Percentiles rank a stretch among this genome's conserved stretches.
Conservation (phyloP, 306 rosid species). For the Casuarina cunninghamiana region DNA sequence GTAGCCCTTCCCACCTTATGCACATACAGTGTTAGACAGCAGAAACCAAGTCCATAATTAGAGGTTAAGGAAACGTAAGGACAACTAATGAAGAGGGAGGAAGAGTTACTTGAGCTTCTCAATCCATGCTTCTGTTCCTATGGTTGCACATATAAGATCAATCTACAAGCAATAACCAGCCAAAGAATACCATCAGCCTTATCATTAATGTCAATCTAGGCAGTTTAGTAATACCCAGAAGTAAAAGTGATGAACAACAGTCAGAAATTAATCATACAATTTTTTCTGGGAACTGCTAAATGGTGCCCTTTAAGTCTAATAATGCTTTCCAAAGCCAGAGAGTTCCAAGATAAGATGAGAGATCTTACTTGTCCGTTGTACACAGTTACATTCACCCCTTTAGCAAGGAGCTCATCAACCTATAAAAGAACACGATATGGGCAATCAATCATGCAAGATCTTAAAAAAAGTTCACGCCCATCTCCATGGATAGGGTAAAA, state of each 20-base stretch:
- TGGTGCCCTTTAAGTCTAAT: not conserved
- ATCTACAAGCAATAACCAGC: constrained; percentile 43
- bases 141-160: constrained; percentile 87
- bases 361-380: constrained; percentile 84
- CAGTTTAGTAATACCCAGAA: too few species aligned
- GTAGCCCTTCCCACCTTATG: constrained; percentile 78
- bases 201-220: too few species aligned
- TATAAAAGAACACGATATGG: constrained; percentile 18
- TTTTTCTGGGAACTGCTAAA: not conserved
- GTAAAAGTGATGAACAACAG: not conserved
- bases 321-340: not conserved
- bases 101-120: constrained; percentile 63
- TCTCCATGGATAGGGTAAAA: not conserved
- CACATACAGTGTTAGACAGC: not conserved
- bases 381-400: constrained; percentile 80
- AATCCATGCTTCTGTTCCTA: constrained; percentile 88
- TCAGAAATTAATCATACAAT: not conserved
- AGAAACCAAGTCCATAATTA: not conserved
- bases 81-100: not conserved
- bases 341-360: not conserved
- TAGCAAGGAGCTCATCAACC: constrained; percentile 81
- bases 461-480: not conserved
- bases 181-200: constrained; percentile 1
- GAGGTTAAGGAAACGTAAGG: not conserved
- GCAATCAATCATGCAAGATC: not conserved